Conservation (phyloP, 345 rosid genomes). For the Populus pruinosa region DNA sequence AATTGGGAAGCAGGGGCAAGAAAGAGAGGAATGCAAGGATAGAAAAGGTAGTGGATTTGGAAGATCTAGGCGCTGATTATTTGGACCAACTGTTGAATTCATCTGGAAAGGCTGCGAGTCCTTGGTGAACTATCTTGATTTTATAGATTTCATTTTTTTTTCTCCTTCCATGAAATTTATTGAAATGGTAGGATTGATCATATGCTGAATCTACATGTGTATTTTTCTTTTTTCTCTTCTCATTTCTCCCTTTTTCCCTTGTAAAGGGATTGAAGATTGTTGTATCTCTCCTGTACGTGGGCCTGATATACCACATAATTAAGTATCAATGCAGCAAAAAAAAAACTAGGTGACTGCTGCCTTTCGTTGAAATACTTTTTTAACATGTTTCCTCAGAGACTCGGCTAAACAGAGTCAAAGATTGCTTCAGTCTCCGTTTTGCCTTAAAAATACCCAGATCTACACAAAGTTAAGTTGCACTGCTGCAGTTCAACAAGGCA, state of each 20-base stretch:
- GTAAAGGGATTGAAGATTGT: background rate
- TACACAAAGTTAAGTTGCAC: background rate
- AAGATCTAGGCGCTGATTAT: slow-evolving; percentile 77
- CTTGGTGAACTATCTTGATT: slow-evolving; percentile 1
- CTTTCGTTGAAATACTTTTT: background rate
- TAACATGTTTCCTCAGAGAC: background rate
- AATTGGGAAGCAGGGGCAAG: slow-evolving; percentile 37
- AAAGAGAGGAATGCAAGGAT: slow-evolving; percentile 36
- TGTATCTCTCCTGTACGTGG: background rate
- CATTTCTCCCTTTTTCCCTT: background rate
- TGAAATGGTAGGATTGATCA: background rate
- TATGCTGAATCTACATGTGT: background rate
- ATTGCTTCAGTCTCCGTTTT: background rate
- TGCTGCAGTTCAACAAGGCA: background rate
- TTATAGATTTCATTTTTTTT: no score
- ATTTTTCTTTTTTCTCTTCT: background rate
- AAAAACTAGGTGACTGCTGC: background rate
- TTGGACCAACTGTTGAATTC: slow-evolving; percentile 61
- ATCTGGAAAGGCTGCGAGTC: slow-evolving; percentile 21
- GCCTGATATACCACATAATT: background rate
- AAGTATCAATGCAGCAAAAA: background rate
- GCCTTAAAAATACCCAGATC: background rate
- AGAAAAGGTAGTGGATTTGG: slow-evolving; percentile 58
- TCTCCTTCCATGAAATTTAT: background rate
- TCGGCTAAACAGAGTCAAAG: background rate